phyloP scores from a whole-genome alignment of 257 asterid species.

The Voacanga thouarsii region DNA sequence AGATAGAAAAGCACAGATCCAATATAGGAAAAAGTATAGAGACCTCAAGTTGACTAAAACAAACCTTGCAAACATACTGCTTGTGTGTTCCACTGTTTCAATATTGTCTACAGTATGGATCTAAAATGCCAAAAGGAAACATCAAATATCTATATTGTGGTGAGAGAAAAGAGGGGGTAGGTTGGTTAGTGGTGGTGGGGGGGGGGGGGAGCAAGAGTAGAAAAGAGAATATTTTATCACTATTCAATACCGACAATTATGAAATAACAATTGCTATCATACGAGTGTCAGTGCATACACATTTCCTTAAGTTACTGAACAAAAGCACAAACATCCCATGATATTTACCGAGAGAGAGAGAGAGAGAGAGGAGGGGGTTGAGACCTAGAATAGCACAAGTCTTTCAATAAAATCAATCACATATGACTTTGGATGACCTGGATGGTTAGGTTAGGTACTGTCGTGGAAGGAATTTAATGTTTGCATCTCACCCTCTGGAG shows the following conservation, averaged over 20 bases:
- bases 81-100: constrained; percentile 83
- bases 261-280: not conserved
- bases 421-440: not conserved
- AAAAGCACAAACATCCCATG: not conserved
- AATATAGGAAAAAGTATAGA: not conserved
- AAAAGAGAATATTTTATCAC: not conserved
- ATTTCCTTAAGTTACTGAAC: not conserved
- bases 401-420: not conserved
- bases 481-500: constrained; percentile 63
- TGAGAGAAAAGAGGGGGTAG: too few species aligned
- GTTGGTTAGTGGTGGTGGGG: accelerated
- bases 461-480: constrained; percentile 1
- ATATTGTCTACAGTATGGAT: constrained; percentile 78
- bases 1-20: not conserved
- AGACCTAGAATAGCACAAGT: not conserved
- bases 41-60: constrained; percentile 6
- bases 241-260: not conserved
- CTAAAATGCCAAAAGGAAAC: constrained; percentile 47
- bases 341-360: not conserved
- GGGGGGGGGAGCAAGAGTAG: not conserved
- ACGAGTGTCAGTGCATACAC: not conserved
- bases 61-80: constrained; percentile 69
- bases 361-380: not conserved
- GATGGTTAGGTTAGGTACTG: not conserved
- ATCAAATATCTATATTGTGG: constrained; percentile 19